Base-by-base conservation (phyloP, 148 eudicot species). In the Rhododendron williamsianum region DNA sequence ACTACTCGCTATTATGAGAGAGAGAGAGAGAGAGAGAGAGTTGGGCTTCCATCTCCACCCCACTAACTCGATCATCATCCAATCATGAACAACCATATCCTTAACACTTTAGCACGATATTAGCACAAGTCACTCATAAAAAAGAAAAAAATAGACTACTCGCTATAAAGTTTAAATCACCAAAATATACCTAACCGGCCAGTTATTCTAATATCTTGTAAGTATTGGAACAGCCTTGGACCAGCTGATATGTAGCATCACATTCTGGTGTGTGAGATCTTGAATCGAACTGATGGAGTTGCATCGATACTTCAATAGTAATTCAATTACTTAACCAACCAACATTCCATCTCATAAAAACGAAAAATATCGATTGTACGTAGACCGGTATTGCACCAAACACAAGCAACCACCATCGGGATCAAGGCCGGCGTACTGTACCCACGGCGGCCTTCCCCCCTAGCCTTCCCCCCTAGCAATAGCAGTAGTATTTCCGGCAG, bases 381-480 rank as follows among this genome's bases (percentile, higher is more conserved):
- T 27, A 12, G 74, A 69, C 15, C 16, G 71, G 71, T 23, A 12
- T 27, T 30, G 19, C 76, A 27, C 33, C 74, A 69, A 69, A 25
- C 35, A 12, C 36, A 30, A 27, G 19, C 38, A 69, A 30, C 41
- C 12, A 15, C 76, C n/a, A 63, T n/a, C 9, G 41, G 19, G 41
- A 71, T 71, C 76, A 13, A 30, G 74, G 77, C 77, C 9, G 77
- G 9, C 43, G 41, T 15, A 27, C 30, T 27, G 76, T 25, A 41
- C 76, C 76, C 16, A 30, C 19, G 8, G 41, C 46, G 25, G 78
- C 48, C 46, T 74, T 38, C 48, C 23, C 78, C 78, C 23, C 78
- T 74, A 74, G 78, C 78, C 46, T 74, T 38, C 48, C 23, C 78
- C 78, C 23, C 78, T 74, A 74, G 78, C 78, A 74, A 15, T 3